These are phyloP conservation scores for Phytophthora europaea DNA, from an alignment of 352 stramenopile genomes.

Conservation along the genomic window DNA sequence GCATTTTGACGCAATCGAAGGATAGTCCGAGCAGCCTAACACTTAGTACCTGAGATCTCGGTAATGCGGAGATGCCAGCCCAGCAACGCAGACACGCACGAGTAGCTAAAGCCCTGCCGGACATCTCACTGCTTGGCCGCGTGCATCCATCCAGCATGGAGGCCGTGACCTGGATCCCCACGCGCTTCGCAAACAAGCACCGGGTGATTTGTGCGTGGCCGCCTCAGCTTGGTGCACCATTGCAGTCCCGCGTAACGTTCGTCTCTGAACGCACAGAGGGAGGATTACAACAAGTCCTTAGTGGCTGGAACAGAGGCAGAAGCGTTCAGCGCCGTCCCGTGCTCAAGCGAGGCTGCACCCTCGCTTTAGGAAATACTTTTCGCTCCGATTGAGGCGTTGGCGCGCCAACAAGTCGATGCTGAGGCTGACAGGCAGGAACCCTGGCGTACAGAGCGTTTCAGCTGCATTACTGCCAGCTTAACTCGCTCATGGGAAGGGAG, in stretches of 20 bases:
- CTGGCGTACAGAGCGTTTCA: neutral
- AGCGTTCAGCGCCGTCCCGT: constrained; percentile 4
- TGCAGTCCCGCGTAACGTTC: constrained; percentile 13
- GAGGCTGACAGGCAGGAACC: constrained; percentile 4
- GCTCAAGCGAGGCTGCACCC: neutral
- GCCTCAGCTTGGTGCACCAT: constrained; percentile 23
- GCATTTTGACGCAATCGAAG: constrained; percentile 10
- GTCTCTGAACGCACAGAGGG: neutral
- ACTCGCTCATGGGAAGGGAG: neutral
- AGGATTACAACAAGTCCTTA: neutral
- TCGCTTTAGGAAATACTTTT: constrained; percentile 23
- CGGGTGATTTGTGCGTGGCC: constrained; percentile 12
- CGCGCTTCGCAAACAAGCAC: neutral
- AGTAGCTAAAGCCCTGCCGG: neutral
- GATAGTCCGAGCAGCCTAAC: constrained; percentile 1
- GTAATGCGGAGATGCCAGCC: neutral
- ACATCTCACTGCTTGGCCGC: constrained; percentile 10
- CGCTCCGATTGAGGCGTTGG: neutral
- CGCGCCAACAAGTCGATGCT: neutral
- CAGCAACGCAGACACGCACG: neutral
- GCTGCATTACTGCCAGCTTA: neutral
- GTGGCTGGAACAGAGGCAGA: neutral
- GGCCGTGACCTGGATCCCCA: neutral
- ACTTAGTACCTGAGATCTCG: neutral
- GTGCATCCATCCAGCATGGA: neutral